A percentile compares a stretch with the other conserved stretches of the same genome.
Conservation (phyloP, 2,329 filamentous ascomycete species). For the Simplicillium aogashimaense region DNA sequence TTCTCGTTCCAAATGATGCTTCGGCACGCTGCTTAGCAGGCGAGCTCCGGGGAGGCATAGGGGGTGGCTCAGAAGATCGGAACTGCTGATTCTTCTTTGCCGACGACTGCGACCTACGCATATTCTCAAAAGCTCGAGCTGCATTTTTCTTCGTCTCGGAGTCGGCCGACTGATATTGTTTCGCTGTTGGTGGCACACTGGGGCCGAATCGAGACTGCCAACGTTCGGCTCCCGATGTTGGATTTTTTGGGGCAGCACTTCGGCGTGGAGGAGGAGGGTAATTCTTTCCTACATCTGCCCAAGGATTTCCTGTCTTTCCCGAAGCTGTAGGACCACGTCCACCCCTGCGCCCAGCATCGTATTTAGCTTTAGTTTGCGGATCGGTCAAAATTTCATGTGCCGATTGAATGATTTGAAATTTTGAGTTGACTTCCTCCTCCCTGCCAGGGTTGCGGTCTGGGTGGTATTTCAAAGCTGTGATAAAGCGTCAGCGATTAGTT, state of each 20-base stretch:
- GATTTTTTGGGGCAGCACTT: slow-evolving; percentile 17
- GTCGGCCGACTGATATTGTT: slow-evolving; percentile 22
- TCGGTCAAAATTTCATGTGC: slow-evolving; percentile 66
- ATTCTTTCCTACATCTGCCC: slow-evolving; percentile 36
- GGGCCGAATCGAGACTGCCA: slow-evolving; percentile 32
- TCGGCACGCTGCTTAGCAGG: slow-evolving; percentile 43
- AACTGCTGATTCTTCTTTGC: slow-evolving; percentile 16
- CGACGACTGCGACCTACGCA: slow-evolving; percentile 26
- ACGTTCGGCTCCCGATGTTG: slow-evolving; percentile 31
- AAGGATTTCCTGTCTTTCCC: slow-evolving; percentile 48
- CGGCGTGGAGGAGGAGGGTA: slow-evolving; percentile 41
- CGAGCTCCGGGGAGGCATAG: slow-evolving; percentile 33
- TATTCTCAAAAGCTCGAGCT: slow-evolving; percentile 31
- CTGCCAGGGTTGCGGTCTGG: slow-evolving; percentile 81
- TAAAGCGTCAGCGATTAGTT: slow-evolving; percentile 10
- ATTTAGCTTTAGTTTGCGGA: slow-evolving; percentile 38
- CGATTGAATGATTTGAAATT: slow-evolving; percentile 79
- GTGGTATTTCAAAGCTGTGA: slow-evolving; percentile 69
- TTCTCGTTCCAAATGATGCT: slow-evolving; percentile 42
- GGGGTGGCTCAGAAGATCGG: slow-evolving; percentile 17
- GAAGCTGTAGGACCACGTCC: slow-evolving; percentile 37
- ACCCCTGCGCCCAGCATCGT: slow-evolving; percentile 33
- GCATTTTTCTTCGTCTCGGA: slow-evolving; percentile 29
- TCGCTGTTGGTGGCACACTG: slow-evolving; percentile 31
- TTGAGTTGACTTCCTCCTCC: slow-evolving; percentile 68